Evolutionary conservation across 1,139 yeast genomes (phyloP), one percentile per base, ranked within the genome.

Genomic region (Wickerhamomyces sp.): DNA sequence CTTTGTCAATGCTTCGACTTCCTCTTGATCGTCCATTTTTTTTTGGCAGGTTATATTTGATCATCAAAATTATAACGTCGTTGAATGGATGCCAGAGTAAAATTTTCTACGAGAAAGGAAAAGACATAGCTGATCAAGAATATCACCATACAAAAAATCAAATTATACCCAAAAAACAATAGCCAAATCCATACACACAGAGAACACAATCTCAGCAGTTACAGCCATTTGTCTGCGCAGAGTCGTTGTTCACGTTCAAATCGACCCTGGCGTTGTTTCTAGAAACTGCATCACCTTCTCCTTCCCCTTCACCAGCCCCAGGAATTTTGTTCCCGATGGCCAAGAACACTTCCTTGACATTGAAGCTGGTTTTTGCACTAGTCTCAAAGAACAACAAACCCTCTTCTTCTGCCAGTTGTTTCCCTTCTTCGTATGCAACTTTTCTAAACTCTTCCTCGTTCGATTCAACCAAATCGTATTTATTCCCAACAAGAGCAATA

Each of bases 401-500:
- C 67, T 90, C 96, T 58, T 90, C 96, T 40, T 81, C 78, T 2
- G 90, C 89, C 52, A 91, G 73, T 48, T 76, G 78, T 65, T 84
- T 75, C 37, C 96, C 99, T 63, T 93, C 98, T 57, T 86, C 91
- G 40, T 76, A 72, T 30, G 90, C 81, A n/a, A 93, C 96, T 64
- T 87, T 87, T 57, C 98, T 76, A 52, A 62, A 65, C 11, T 53
- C 57, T 30, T 65, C 66, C 31, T 54, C 58, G 35, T 57, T 60
- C 41, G 57, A 65, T 34, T 63, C 68, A 62, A 81, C 67, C 43
- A 93, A 72, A 68, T 93, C 99, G 52, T 79, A 77, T 68, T 93
- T 90, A 71, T 93, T 93, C 32, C 97, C 99, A 34, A 91, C 96
- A 40, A 93, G 73, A 3, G 98, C 98, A 64, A 93, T 91, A 46